Base-by-base conservation (phyloP, 2,329 filamentous ascomycete genomes). In the Colletotrichum aenigma region DNA sequence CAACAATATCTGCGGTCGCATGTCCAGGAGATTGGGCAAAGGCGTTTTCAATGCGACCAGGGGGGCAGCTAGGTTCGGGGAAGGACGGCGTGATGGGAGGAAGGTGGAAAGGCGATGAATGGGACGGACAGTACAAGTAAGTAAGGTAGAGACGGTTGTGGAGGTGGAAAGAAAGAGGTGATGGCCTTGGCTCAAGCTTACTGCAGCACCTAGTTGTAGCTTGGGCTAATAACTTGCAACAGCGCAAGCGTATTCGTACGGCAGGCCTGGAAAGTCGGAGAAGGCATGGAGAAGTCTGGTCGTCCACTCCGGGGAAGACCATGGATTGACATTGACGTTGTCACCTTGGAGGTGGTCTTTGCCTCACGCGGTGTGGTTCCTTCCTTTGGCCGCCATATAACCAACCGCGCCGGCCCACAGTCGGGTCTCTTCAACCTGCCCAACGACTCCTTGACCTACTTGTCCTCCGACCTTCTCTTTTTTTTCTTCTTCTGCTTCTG, bases 281-380 rank as follows among this genome's bases (percentile, higher is more conserved):
- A 24, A 24, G 61, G 36, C 34, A 61, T 36, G 68, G 52, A 36
- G 68, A 30, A 66, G 58, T 43, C 32, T 55, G 71, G 21, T 30
- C 34, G 28, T 52, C 10, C 24, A 28, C 21, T 56, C 70, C 65
- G 36, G 70, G 52, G 28, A 65, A 76, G 58, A 64, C 38, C 56
- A 71, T 75, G 73, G 70, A 68, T 60, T 68, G 70, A 73, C 66
- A 48, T 60, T 48, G 67, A 71, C 66, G 34, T 60, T 48, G 67
- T 64, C 66, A 56, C 56, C 58, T 55, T 70, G 32, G 26, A 64
- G 34, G 61, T 48, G 65, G 36, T 62, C 28, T 58, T 43, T 30
- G 62, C 28, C 26, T 72, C 64, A 26, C 18, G 32, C 68, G 61
- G 61, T 34, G 12, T 38, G 34, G 26, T 69, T 52, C 34, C 55